phyloP scores from a whole-genome alignment of 2,329 filamentous ascomycete genomes.

The Diaporthe amygdali region DNA sequence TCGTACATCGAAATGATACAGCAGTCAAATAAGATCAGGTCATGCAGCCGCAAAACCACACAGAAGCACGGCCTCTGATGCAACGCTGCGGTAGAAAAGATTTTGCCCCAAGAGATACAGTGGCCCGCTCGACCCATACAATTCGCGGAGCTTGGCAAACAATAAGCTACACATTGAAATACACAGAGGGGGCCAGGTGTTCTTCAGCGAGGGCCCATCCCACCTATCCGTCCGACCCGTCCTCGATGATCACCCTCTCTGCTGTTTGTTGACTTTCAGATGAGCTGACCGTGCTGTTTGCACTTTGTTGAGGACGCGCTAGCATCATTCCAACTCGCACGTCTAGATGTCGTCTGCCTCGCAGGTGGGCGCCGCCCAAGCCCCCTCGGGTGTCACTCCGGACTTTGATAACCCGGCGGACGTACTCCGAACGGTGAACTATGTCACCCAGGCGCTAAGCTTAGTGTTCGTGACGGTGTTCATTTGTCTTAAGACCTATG shows the following conservation, averaged over 20 bases:
- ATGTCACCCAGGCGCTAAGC: constrained; percentile 35
- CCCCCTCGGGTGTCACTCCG: constrained; percentile 32
- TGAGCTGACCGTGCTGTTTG: not conserved
- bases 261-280: not conserved
- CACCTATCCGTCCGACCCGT: not conserved
- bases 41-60: not conserved
- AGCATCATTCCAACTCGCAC: not conserved
- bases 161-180: constrained; percentile 7
- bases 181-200: not conserved
- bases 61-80: constrained; percentile 4
- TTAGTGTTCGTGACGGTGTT: constrained; percentile 33
- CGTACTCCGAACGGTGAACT: constrained; percentile 33
- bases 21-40: not conserved
- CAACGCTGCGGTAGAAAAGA: not conserved
- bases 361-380: constrained; percentile 30
- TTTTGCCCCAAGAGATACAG: not conserved
- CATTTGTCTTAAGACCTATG: constrained; percentile 32
- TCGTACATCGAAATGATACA: constrained; percentile 7
- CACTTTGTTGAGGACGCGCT: not conserved
- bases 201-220: not conserved
- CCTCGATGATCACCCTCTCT: not conserved
- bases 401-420: constrained; percentile 34
- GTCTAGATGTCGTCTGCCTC: not conserved
- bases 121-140: not conserved
- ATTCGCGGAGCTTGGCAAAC: not conserved